Percentiles rank a stretch among this genome's conserved stretches.
These are phyloP conservation scores for Trypanosoma cruzi DNA, from an alignment of 208 protist genomes.

Conservation along the genomic window DNA sequence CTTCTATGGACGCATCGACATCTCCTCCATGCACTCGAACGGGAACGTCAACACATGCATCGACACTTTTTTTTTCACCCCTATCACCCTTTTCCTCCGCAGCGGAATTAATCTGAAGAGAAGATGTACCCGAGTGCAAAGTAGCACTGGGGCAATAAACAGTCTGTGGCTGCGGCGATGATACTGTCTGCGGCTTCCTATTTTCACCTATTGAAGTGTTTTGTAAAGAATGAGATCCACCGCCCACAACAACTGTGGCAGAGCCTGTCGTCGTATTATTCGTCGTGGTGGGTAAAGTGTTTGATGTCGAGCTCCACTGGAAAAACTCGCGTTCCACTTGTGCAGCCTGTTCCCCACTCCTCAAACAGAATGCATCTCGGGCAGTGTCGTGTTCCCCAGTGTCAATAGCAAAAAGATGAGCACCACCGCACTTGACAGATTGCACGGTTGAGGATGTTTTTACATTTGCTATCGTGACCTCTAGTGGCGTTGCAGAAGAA, in stretches of 20 bases:
- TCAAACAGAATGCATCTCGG: background rate
- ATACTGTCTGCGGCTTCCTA: background rate
- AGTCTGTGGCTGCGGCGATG: background rate
- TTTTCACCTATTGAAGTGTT: background rate
- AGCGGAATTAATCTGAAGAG: background rate
- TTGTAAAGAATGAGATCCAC: background rate
- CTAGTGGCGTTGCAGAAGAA: background rate
- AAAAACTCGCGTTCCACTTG: slow-evolving; percentile 31
- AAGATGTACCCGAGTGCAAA: background rate
- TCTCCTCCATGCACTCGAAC: background rate
- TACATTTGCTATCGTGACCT: background rate
- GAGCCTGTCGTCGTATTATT: slow-evolving; percentile 10
- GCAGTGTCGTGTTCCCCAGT: background rate
- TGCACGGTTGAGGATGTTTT: slow-evolving; percentile 8
- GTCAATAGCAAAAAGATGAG: background rate
- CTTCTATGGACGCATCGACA: background rate
- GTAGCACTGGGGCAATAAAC: background rate
- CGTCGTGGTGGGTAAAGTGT: slow-evolving; percentile 24
- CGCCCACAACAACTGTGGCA: slow-evolving; percentile 5
- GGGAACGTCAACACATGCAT: background rate
- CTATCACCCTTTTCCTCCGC: background rate
- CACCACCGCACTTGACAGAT: slow-evolving; percentile 2
- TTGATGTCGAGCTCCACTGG: slow-evolving; percentile 76
- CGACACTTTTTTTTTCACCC: background rate
- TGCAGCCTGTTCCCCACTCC: background rate